Conservation (phyloP, 192 early-diverging fungal species). For the Tieghemiomyces parasiticus region DNA sequence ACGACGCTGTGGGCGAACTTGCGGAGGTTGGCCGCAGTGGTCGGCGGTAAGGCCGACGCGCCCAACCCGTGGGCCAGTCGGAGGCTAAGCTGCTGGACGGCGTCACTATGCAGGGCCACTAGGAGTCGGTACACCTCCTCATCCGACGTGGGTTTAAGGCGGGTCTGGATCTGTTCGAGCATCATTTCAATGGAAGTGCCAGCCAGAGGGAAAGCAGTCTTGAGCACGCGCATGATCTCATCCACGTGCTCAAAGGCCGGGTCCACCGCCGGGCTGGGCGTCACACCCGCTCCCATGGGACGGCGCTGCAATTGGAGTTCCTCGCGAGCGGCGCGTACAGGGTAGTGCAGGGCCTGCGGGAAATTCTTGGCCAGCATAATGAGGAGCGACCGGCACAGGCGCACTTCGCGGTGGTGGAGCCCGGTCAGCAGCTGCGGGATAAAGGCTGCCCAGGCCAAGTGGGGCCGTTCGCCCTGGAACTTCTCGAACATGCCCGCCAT, state of each 20-base stretch:
- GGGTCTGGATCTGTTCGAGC: slow-evolving; percentile 91
- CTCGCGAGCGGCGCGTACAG: slow-evolving; percentile 82
- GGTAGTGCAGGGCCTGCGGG: slow-evolving; percentile 83
- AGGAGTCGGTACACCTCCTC: slow-evolving; percentile 97
- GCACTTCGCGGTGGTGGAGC: slow-evolving; percentile 63
- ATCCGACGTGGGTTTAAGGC: slow-evolving; percentile 85
- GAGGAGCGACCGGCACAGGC: slow-evolving; percentile 48
- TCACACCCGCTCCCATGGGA: too few species aligned
- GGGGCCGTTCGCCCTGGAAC: slow-evolving; percentile 80
- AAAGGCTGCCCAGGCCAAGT: slow-evolving; percentile 98
- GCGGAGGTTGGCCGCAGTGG: slow-evolving; percentile 46
- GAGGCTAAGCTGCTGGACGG: slow-evolving; percentile 44
- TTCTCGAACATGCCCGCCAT: slow-evolving; percentile 70
- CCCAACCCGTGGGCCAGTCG: slow-evolving; percentile 19
- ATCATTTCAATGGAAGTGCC: slow-evolving; percentile 96
- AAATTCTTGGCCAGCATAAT: slow-evolving; percentile 87
- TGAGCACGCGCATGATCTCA: slow-evolving; percentile 87
- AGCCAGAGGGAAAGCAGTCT: slow-evolving; percentile 86
- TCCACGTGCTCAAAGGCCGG: slow-evolving; percentile 60
- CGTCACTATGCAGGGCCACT: slow-evolving; percentile 81
- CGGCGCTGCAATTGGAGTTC: slow-evolving; percentile 54
- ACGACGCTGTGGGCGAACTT: slow-evolving; percentile 82
- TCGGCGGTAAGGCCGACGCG: slow-evolving; percentile 16
- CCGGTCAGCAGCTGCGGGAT: slow-evolving; percentile 86
- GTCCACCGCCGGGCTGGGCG: neutral